phyloP scores from a whole-genome alignment of 345 rosid genomes.

The Syzygium jambos region DNA sequence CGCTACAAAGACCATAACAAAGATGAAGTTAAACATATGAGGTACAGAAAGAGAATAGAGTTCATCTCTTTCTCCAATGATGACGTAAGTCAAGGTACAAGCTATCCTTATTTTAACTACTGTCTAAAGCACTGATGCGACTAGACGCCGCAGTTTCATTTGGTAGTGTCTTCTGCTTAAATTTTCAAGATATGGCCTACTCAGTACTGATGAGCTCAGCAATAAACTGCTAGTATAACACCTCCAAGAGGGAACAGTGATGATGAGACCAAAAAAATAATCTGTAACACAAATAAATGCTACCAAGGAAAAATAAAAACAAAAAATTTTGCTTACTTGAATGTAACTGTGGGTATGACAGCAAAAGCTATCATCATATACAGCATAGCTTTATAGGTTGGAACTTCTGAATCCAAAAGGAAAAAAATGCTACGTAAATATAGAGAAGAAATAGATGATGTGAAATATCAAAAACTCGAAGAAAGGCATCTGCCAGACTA shows the following conservation, averaged over 20 bases:
- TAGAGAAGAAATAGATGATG: background rate
- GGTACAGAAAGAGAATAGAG: background rate
- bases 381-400: conserved; percentile 47
- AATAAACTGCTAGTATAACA: background rate
- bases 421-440: background rate
- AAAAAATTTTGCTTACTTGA: conserved; percentile 51
- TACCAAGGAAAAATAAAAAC: background rate
- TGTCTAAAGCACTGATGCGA: background rate
- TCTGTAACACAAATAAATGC: background rate
- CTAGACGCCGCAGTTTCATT: background rate
- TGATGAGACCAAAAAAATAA: background rate
- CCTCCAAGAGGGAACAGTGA: background rate
- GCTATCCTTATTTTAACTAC: background rate
- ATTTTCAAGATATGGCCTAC: background rate
- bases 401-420: conserved; percentile 40
- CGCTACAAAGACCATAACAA: conserved; percentile 30
- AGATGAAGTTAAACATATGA: background rate
- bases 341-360: conserved; percentile 73
- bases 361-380: conserved; percentile 56
- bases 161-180: background rate
- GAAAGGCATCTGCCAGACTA: background rate
- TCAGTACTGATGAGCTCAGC: background rate
- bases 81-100: background rate
- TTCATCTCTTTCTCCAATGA: background rate
- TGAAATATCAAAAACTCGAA: background rate